Evolutionary conservation across 345 rosid species (phyloP).

Genomic region (Hevea brasiliensis): DNA sequence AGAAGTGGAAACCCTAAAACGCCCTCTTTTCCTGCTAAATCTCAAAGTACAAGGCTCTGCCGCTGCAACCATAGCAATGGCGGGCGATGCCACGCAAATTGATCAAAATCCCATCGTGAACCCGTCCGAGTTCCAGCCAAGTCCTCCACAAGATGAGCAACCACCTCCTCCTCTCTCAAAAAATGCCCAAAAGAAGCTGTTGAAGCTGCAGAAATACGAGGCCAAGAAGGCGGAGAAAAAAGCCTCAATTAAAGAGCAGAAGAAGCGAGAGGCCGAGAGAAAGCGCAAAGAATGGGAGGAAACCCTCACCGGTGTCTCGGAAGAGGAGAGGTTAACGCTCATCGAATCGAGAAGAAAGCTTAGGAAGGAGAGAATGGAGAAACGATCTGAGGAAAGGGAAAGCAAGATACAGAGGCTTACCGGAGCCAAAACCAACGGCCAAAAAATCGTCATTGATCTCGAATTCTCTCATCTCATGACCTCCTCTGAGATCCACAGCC

Average conservation of each 20-base stretch:
- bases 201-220: slow-evolving; percentile 74
- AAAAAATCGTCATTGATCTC: slow-evolving; percentile 74
- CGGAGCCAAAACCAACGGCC: slow-evolving; percentile 62
- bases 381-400: slow-evolving; percentile 67
- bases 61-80: neutral
- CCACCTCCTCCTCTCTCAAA: slow-evolving; percentile 47
- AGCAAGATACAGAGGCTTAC: slow-evolving; percentile 57
- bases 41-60: slow-evolving; percentile 1
- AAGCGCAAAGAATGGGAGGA: slow-evolving; percentile 64
- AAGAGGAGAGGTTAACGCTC: slow-evolving; percentile 66
- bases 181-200: slow-evolving; percentile 74
- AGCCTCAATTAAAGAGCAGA: slow-evolving; percentile 67
- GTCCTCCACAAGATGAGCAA: neutral
- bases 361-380: slow-evolving; percentile 73
- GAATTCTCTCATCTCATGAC: slow-evolving; percentile 84
- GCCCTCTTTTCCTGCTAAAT: neutral
- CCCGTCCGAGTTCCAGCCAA: slow-evolving; percentile 13
- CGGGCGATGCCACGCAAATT: slow-evolving; percentile 23
- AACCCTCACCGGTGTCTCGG: slow-evolving; percentile 44
- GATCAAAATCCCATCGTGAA: slow-evolving; percentile 20
- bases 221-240: slow-evolving; percentile 90
- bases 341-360: slow-evolving; percentile 62
- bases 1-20: neutral
- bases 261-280: slow-evolving; percentile 62
- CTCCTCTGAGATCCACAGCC: slow-evolving; percentile 69